Evolutionary conservation across 106 monocot genomes (phyloP).

Genomic region (Dioscorea dumetorum): DNA sequence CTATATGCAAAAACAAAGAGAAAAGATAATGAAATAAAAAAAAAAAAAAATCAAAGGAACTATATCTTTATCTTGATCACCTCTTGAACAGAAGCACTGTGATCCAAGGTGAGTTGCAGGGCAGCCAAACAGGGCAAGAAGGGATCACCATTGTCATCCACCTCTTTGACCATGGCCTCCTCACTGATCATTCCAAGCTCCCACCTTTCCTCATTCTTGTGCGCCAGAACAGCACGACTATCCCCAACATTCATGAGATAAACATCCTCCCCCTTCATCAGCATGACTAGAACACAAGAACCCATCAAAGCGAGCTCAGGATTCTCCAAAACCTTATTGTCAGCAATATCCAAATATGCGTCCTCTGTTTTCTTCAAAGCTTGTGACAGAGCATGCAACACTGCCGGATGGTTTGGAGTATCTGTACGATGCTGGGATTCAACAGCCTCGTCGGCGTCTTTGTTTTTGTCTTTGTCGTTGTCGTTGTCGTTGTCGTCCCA

Average conservation of each 20-base stretch:
- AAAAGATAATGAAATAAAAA: neutral
- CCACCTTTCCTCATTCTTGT: neutral
- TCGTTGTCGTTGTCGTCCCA: constrained; percentile 7
- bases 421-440: no score
- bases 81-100: constrained; percentile 25
- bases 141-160: neutral
- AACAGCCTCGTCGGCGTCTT: no score
- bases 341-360: constrained; percentile 16
- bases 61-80: neutral
- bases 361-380: constrained; percentile 33
- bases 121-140: constrained; percentile 15
- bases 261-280: constrained; percentile 42
- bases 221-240: constrained; percentile 25
- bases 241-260: constrained; percentile 39
- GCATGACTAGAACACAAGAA: constrained; percentile 30
- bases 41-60: neutral
- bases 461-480: no score
- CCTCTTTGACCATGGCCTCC: no score
- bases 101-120: constrained; percentile 30
- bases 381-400: constrained; percentile 20
- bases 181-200: no score
- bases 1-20: neutral
- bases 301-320: constrained; percentile 40
- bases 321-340: constrained; percentile 21
- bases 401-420: constrained; percentile 1